phyloP scores from a whole-genome alignment of 345 rosid species.

The Linum usitatissimum region DNA sequence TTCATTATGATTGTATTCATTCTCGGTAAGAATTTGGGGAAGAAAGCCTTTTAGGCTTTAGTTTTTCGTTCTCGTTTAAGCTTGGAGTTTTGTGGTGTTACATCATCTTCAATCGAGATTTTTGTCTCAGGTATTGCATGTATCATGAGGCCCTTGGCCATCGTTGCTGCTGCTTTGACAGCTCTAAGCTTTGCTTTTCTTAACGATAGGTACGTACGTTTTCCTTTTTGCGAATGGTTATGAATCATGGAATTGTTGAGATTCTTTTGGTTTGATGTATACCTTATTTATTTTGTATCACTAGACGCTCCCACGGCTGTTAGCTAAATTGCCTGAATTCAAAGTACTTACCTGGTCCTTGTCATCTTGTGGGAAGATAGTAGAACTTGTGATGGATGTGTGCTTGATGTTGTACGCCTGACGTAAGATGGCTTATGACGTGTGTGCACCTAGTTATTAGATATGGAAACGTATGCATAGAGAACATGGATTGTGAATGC shows the following conservation, averaged over 20 bases:
- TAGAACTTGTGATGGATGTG: neutral
- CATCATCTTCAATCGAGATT: neutral
- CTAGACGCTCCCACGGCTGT: neutral
- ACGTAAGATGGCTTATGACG: neutral
- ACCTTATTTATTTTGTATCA: neutral
- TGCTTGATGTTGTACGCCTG: neutral
- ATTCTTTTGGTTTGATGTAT: neutral
- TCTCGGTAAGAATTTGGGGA: neutral
- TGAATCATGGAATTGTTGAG: neutral
- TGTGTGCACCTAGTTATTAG: neutral
- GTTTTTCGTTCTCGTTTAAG: neutral
- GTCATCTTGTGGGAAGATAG: neutral
- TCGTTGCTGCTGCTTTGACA: neutral
- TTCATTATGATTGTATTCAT: neutral
- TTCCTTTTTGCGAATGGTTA: neutral
- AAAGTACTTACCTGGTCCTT: neutral
- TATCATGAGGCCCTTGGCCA: constrained; percentile 2
- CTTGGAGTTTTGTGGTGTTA: neutral
- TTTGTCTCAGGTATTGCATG: neutral
- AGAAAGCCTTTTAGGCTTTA: neutral
- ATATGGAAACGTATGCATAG: neutral
- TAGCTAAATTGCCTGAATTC: neutral
- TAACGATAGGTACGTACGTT: neutral
- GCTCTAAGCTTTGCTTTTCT: constrained; percentile 6
- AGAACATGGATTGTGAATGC: neutral